Evolutionary conservation across 164 flowering plant species (phyloP), one percentile per base, ranked within the genome.

Genomic region (Paratinospora sagittata): DNA sequence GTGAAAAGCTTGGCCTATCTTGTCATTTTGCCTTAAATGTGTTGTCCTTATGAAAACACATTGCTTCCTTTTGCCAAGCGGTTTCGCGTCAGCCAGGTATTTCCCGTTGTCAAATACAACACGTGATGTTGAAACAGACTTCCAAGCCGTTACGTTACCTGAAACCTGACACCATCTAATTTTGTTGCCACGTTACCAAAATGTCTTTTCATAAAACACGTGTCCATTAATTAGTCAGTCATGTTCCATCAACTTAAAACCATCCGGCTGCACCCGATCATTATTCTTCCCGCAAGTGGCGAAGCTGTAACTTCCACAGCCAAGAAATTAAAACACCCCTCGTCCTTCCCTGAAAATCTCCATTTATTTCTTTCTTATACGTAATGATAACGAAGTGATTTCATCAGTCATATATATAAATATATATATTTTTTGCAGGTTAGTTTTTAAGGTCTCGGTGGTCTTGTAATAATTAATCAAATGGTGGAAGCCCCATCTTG

Each of bases 401-500:
- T 4, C 34, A 30, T 2, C 3, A 30, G 34, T 30, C 34, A 30
- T 30, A 30, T 30, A 30, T 30, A 30, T 30, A 30, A 1, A 2
- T 30, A 30, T 30, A 30, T 30, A 30, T 30, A 55, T 16, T 55
- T 16, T 8, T 19, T 55, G 19, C 61, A n/a, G 61, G 19, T 55
- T 3, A 8, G 23, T 16, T 5, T 55, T 3, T 9, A 8, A 19
- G 10, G 7, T 7, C 3, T 33, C 19, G 36, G 7, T 24, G n/a
- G 17, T 27, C 52, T 13, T 36, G 34, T 4, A 30, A 30, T 30
- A 2, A 30, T 17, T 14, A 52, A 72, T 65, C 70, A 65, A 66
- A 72, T 72, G 75, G 75, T 34, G 4, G 65, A 66, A 57, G 57
- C 41, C 70, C 70, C 70, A 66, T 39, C 65, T 30, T 30, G 34